A percentile compares a stretch with the other conserved stretches of the same genome.
Evolutionary conservation across 1,284 basidiomycete species (phyloP).

Genomic region (Puccinia novopanici): DNA sequence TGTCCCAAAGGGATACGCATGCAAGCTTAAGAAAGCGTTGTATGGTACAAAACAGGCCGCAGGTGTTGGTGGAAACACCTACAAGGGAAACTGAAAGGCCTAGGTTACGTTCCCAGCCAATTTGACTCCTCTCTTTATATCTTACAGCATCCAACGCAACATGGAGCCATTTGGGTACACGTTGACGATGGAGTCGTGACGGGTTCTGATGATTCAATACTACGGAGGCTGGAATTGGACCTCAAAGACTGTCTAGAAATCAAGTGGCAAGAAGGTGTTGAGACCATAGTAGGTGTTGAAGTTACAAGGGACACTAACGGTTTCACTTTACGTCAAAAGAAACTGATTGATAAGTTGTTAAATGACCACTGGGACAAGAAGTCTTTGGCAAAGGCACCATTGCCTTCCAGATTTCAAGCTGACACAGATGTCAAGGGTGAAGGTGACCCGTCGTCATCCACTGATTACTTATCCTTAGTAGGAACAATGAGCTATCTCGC

Average conservation of each 20-base stretch:
- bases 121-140: slow-evolving; percentile 3
- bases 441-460: too few relatives aligned
- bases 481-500: too few relatives aligned
- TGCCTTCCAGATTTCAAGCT: neutral
- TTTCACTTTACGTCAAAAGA: neutral
- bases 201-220: neutral
- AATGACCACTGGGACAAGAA: neutral
- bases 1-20: neutral
- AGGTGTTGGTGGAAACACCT: slow-evolving; percentile 29
- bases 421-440: too few relatives aligned
- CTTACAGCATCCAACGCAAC: neutral
- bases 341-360: neutral
- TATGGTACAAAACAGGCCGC: slow-evolving; percentile 16
- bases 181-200: slow-evolving; percentile 29
- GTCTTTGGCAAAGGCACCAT: neutral
- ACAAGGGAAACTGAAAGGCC: neutral
- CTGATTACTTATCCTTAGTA: too few relatives aligned
- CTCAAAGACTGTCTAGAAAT: too few relatives aligned
- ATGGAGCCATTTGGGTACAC: slow-evolving; percentile 11
- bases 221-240: neutral
- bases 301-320: neutral
- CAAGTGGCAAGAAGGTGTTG: too few relatives aligned
- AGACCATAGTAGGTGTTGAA: too few relatives aligned
- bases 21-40: neutral
- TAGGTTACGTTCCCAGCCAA: neutral